Evolutionary conservation across 257 asterid species (phyloP).

Genomic region (Solanum peruvianum): DNA sequence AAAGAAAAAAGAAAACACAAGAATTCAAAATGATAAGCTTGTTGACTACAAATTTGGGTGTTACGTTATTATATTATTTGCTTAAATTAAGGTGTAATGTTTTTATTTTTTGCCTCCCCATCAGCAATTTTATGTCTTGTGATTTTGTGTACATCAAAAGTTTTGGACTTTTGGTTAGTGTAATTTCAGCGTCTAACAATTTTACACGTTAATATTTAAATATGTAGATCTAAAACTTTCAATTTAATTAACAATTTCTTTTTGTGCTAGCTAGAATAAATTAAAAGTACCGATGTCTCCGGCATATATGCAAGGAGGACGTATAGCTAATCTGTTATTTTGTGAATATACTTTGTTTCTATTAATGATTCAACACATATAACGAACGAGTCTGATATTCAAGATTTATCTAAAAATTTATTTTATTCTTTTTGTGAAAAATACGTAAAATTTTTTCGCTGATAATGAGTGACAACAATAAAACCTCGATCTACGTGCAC

Average conservation of each 20-base stretch:
- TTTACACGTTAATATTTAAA: background rate
- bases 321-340: background rate
- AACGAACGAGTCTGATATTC: background rate
- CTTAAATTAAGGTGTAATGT: background rate
- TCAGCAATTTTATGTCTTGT: background rate
- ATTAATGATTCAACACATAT: background rate
- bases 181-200: background rate
- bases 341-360: background rate
- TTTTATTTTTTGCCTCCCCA: background rate
- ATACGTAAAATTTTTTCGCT: background rate
- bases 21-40: conserved; percentile 9
- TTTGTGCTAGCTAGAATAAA: background rate
- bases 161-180: background rate
- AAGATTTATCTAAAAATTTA: no score
- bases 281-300: background rate
- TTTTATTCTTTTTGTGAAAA: no score
- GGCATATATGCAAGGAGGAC: background rate
- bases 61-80: background rate
- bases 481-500: background rate
- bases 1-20: background rate
- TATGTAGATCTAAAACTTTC: background rate
- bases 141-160: background rate
- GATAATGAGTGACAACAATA: background rate
- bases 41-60: background rate
- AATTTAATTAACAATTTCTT: background rate